A percentile compares a stretch with the other conserved stretches of the same genome.
These are phyloP conservation scores for Amauroascus niger DNA, from an alignment of 2,329 filamentous ascomycete genomes.

Conservation along the genomic window DNA sequence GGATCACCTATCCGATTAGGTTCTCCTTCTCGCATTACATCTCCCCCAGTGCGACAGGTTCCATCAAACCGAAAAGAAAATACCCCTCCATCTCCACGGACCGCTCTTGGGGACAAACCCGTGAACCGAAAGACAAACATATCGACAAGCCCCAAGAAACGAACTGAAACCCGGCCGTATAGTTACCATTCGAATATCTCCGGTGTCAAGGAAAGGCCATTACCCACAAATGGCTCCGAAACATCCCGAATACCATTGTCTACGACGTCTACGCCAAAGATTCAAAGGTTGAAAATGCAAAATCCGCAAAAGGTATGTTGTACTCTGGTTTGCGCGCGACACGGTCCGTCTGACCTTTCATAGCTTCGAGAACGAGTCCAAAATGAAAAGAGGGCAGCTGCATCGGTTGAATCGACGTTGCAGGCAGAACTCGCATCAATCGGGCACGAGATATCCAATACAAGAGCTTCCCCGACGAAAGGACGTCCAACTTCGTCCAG, in stretches of 20 bases:
- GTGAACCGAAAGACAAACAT: slow-evolving; percentile 27
- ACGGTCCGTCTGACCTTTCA: slow-evolving; percentile 9
- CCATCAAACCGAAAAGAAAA: slow-evolving; percentile 30
- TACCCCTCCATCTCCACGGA: slow-evolving; percentile 30
- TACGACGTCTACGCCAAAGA: slow-evolving; percentile 56
- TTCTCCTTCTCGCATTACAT: slow-evolving; percentile 25
- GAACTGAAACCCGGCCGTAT: slow-evolving; percentile 29
- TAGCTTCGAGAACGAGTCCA: slow-evolving; percentile 69
- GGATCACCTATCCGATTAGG: slow-evolving; percentile 11
- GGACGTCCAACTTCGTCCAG: slow-evolving; percentile 28
- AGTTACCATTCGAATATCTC: slow-evolving; percentile 23
- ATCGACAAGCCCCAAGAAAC: slow-evolving; percentile 34
- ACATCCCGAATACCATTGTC: slow-evolving; percentile 25
- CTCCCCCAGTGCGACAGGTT: slow-evolving; percentile 18
- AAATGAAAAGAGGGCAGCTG: slow-evolving; percentile 65
- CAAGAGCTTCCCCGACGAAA: slow-evolving; percentile 20
- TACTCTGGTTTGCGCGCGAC: not conserved
- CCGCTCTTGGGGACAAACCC: slow-evolving; percentile 26
- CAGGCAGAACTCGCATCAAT: slow-evolving; percentile 71
- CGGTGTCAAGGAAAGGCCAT: slow-evolving; percentile 29
- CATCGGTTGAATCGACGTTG: slow-evolving; percentile 58
- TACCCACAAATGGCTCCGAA: slow-evolving; percentile 26
- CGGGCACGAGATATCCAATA: slow-evolving; percentile 61
- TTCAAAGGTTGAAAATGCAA: slow-evolving; percentile 60
- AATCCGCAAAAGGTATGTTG: slow-evolving; percentile 48